Evolutionary conservation across 179 eudicot species (phyloP), one percentile per base, ranked within the genome.

Genomic region (Sideroxylon spinosum): DNA sequence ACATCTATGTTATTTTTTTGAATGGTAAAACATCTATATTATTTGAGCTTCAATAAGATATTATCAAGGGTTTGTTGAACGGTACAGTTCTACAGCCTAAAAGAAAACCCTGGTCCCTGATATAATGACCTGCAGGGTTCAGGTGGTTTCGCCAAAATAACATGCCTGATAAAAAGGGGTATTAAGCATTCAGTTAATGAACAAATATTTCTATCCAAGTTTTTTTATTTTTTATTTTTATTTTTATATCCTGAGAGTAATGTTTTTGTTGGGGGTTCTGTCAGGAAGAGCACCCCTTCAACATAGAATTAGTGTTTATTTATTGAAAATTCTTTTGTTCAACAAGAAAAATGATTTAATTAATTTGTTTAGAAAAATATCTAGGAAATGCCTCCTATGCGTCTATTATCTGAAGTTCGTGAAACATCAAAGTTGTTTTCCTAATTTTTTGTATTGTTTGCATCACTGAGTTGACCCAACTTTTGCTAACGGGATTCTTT

Each of bases 401-500:
- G 37, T 22, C 23, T 0, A 4, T 23, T 16, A 23, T 9, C 17
- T 29, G 7, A 53, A 26, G 57, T 19, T 57, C 56, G 6, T 55
- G 16, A 22, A 60, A 53, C 6, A 22, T 44, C 20, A 32, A 49
- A 10, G n/a, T 57, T 29, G 19, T 68, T 61, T 53, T 53, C 53
- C 44, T 71, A 61, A 16, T 12, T 23, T 70, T 14, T 71, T 4
- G 0, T 71, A 2, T 12, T 25, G 26, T 70, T 22, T 12, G 62
- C 61, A 52, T 4, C 11, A 9, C 16, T 14, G n/a, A 52, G 19
- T 52, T 49, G 28, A 22, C 12, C 22, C n/a, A 37, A 64, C 6
- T 70, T 71, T 16, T 53, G 56, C 70, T 53, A 25, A 55, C 77
- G 0, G 17, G 69, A 64, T 32, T 79, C 44, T 63, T 67, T 50